These are phyloP conservation scores for Kodamaea fungicola DNA, from an alignment of 1,139 yeast genomes.

Conservation along the genomic window DNA sequence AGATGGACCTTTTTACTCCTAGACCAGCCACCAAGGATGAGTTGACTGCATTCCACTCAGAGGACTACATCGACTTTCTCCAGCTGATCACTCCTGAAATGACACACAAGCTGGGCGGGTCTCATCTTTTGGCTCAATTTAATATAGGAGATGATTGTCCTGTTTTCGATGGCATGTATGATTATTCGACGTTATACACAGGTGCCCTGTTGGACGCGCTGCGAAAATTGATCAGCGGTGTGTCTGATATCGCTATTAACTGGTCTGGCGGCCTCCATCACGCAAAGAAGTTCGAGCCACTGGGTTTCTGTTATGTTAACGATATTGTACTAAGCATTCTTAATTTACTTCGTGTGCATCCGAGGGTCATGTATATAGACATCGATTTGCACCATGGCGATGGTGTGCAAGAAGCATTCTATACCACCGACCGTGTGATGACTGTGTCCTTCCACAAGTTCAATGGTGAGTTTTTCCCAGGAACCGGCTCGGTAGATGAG, in stretches of 20 bases:
- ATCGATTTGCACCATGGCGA: slow-evolving; percentile 98
- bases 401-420: slow-evolving; percentile 97
- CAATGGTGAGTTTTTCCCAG: slow-evolving; percentile 95
- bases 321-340: slow-evolving; percentile 89
- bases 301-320: slow-evolving; percentile 93
- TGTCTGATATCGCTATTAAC: slow-evolving; percentile 92
- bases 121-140: slow-evolving; percentile 56
- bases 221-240: slow-evolving; percentile 74
- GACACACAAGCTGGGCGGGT: slow-evolving; percentile 50
- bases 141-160: slow-evolving; percentile 98
- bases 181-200: slow-evolving; percentile 79
- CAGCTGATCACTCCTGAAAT: slow-evolving; percentile 81
- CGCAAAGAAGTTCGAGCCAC: slow-evolving; percentile 90
- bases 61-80: slow-evolving; percentile 81
- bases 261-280: slow-evolving; percentile 98
- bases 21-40: slow-evolving; percentile 80
- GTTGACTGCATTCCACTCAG: slow-evolving; percentile 75
- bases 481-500: slow-evolving; percentile 88
- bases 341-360: slow-evolving; percentile 78
- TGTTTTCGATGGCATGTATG: slow-evolving; percentile 91
- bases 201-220: slow-evolving; percentile 95
- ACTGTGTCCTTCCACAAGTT: slow-evolving; percentile 93
- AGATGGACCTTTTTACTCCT: slow-evolving; percentile 87
- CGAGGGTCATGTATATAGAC: slow-evolving; percentile 89
- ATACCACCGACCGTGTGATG: slow-evolving; percentile 93